These are phyloP conservation scores for Pneumocystis murina DNA, from an alignment of 1,139 yeast genomes.

Conservation along the genomic window DNA sequence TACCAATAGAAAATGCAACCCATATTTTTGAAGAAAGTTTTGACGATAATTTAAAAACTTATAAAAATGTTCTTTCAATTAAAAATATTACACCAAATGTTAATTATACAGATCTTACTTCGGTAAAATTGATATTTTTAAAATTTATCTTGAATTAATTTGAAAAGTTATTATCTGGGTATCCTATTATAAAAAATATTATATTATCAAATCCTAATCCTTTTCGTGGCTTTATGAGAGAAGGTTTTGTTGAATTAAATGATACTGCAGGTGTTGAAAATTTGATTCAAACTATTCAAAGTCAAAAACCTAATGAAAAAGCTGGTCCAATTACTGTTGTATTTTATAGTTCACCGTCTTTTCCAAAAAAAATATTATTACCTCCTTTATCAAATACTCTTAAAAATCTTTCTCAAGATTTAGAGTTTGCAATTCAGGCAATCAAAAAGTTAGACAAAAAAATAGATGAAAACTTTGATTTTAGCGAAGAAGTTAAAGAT, in stretches of 20 bases:
- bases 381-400: background rate
- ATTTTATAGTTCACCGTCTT: background rate
- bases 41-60: background rate
- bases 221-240: background rate
- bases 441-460: background rate
- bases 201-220: background rate
- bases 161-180: background rate
- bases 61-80: background rate
- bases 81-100: background rate
- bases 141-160: background rate
- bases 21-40: slow-evolving; percentile 1
- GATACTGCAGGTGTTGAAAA: background rate
- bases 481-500: background rate
- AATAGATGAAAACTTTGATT: background rate
- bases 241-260: background rate
- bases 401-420: background rate
- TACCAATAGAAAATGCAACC: background rate
- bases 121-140: background rate
- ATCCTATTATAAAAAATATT: background rate
- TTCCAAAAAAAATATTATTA: background rate
- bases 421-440: background rate
- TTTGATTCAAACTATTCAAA: background rate
- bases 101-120: background rate
- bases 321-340: background rate
- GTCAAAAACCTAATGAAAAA: background rate